Base-by-base conservation (phyloP, 257 asterid species). In the Solanum pinnatisectum region DNA sequence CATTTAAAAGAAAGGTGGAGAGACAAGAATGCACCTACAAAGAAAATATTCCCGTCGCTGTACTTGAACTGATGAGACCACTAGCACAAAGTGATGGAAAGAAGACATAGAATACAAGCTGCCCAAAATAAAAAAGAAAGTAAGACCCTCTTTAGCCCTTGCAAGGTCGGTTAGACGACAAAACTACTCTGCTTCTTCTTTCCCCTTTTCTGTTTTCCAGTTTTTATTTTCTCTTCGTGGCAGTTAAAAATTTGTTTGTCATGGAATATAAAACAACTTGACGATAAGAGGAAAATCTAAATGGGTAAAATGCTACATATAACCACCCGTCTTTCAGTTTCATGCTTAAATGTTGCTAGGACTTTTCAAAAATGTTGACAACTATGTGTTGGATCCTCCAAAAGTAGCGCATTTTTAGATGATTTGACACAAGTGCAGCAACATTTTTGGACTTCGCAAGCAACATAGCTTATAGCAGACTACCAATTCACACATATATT, bases 21-120 rank as follows among this genome's bases (percentile, higher is more conserved):
- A 73, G 56, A 86, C 67, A 16, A 44, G 76, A 88, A 40, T 84
- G 83, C 76, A 89, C 92, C 59, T 87, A 90, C 92, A 90, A 77
- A 84, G 91, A 88, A 84, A 88, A 27, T 76, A 88, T 25, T 87
- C 86, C 89, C 70, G 74, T 86, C n/a, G 87, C 90, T n/a, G 92
- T 86, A 27, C 89, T 89, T 25, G 93, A 88, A 46, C 88, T 88
- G 78, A 89, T 87, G 56, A 92, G 87, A 88, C 91, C 87, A 90
- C 93, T 63, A 30, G 90, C 90, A 87, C 90, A 82, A 37, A 92
- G 88, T 46, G 92, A 86, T 42, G 94, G 92, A 84, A 88, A 89
- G 90, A 92, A 90, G 73, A 92, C 59, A 76, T 89, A 90, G 87
- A 78, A 92, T 85, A 92, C 92, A 67, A 92, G 90, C 94, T 92